Conservation (phyloP, 768 basidiomycete genomes). For the Panaeolus cyanescens region DNA sequence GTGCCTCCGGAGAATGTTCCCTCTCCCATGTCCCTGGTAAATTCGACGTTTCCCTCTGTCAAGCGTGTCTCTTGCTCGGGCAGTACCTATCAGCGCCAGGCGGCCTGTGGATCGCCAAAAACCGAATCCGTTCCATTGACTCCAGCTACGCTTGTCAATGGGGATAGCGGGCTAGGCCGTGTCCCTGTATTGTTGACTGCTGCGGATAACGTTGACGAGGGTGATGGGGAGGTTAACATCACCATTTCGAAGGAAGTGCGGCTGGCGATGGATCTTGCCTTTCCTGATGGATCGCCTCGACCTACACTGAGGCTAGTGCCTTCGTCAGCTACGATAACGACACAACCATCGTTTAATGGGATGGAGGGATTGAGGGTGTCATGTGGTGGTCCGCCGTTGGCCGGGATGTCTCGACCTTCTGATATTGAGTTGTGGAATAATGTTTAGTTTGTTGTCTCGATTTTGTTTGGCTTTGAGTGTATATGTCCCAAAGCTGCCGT, state of each 20-base stretch:
- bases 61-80: neutral
- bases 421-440: neutral
- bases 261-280: conserved; percentile 14
- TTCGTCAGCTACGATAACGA: neutral
- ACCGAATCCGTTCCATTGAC: conserved; percentile 17
- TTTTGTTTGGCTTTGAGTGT: no score
- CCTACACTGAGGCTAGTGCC: conserved; percentile 26
- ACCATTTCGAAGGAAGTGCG: conserved; percentile 21
- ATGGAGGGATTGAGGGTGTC: neutral
- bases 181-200: neutral
- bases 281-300: conserved; percentile 15
- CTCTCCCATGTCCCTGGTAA: conserved; percentile 24
- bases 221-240: conserved; percentile 20
- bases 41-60: conserved; percentile 1
- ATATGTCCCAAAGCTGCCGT: no score
- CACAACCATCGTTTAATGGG: neutral
- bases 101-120: conserved; percentile 6
- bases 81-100: neutral
- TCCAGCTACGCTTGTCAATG: conserved; percentile 24
- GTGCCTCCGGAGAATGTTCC: conserved; percentile 26
- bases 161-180: neutral
- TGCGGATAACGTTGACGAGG: conserved; percentile 4
- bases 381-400: neutral
- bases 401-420: neutral
- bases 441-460: no score